A percentile compares a stretch with the other conserved stretches of the same genome.
phyloP scores from a whole-genome alignment of 441 rosid genomes.

The Isatis lusitanica region DNA sequence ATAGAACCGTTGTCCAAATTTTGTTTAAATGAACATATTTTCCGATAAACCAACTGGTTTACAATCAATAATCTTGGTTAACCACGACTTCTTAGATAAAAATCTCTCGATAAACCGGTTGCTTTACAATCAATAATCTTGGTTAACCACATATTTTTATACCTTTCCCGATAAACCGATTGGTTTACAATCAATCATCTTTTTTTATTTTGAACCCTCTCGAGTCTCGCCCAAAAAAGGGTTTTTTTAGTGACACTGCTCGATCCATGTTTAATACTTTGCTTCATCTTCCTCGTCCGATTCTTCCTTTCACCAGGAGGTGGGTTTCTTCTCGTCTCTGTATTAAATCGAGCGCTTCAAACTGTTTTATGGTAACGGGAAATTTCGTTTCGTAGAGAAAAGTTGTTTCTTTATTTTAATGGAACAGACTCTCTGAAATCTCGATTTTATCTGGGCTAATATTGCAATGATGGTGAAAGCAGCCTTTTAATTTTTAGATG shows the following conservation, averaged over 20 bases:
- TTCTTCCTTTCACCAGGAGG: constrained; percentile 25
- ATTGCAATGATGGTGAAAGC: not conserved
- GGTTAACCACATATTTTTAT: too few relatives aligned
- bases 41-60: too few relatives aligned
- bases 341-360: not conserved
- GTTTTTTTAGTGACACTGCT: not conserved
- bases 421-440: not conserved
- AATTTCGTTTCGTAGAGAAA: not conserved
- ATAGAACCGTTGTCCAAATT: too few relatives aligned
- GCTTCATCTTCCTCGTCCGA: constrained; percentile 28
- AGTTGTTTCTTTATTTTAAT: not conserved
- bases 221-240: not conserved
- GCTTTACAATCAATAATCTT: too few relatives aligned
- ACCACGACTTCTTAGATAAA: too few relatives aligned
- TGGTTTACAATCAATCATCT: too few relatives aligned
- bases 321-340: not conserved
- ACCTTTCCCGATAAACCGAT: too few relatives aligned
- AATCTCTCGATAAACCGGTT: too few relatives aligned
- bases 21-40: too few relatives aligned
- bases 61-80: too few relatives aligned
- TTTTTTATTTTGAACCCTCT: constrained; percentile 1
- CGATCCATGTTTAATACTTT: constrained; percentile 3
- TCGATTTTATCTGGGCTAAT: constrained; percentile 6
- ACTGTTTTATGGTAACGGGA: not conserved
- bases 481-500: not conserved